Evolutionary conservation across 2,329 filamentous ascomycete species (phyloP).

Genomic region (Xylaria sp.): DNA sequence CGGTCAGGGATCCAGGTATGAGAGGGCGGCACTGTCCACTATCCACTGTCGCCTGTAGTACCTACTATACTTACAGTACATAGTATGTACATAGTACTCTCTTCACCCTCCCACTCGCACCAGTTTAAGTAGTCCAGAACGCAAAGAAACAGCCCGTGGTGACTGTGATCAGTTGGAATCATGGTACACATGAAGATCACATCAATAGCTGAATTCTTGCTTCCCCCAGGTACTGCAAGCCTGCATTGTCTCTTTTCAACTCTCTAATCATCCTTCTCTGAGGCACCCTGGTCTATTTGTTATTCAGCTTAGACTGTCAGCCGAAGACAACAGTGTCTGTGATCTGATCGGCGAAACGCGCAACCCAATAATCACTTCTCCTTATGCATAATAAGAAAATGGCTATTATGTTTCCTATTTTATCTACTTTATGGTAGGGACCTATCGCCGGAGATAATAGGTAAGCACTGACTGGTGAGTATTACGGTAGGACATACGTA

Average conservation of each 20-base stretch:
- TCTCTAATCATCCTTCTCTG: constrained; percentile 10
- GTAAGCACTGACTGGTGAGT: not conserved
- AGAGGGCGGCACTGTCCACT: constrained; percentile 19
- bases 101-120: too few species aligned
- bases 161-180: constrained; percentile 3
- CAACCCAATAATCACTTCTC: constrained; percentile 5
- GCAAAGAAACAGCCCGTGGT: not conserved
- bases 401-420: constrained; percentile 1
- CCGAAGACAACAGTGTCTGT: constrained; percentile 21
- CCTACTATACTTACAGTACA: too few species aligned
- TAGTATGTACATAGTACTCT: too few species aligned
- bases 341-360: constrained; percentile 20
- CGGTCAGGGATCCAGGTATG: constrained; percentile 19
- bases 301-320: constrained; percentile 26
- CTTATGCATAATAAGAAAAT: not conserved
- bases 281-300: constrained; percentile 17
- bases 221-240: not conserved
- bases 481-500: not conserved
- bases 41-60: too few species aligned
- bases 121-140: not conserved
- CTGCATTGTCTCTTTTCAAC: constrained; percentile 11
- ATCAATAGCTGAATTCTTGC: not conserved
- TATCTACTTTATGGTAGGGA: not conserved
- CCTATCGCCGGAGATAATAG: not conserved
- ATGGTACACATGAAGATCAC: not conserved